Evolutionary conservation across 805 yeast genomes (phyloP), one percentile per base, ranked within the genome.

Genomic region (Candida silvicultrix): DNA sequence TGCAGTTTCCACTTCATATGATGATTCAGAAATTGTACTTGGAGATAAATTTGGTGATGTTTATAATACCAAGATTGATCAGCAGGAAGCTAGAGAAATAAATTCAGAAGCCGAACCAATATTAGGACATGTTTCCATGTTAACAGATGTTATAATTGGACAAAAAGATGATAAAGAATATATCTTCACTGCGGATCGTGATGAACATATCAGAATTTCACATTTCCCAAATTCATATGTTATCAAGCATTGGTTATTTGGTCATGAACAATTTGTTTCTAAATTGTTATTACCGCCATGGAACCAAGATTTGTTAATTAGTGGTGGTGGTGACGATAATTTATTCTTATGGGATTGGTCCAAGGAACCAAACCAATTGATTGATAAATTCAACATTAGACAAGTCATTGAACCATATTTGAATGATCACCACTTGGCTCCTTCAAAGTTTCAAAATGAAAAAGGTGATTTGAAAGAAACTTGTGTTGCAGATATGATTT

Each of bases 21-120:
- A 83, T 31, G 65, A 66, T 32, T 78, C 77, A 46, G 79, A 76
- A 48, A 64, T 90, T 8, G 63, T 89, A 3, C 75, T 90, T 21
- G 97, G 95, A 19, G 99, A 94, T 64, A 94, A 94, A 68, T 94
- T 92, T 61, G 99, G 99, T 41, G 99, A 94, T 65, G 97, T 89
- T 6, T 94, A 87, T 62, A 63, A 74, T 1, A 69, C 88, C 35
- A 67, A 74, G 2, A 65, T 80, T 25, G 67, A 67, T 20, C 59
- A 62, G 14, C 55, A 63, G 4, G 65, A 57, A 1, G 56, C 74
- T 1, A 62, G 67, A 2, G 65, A 62, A 42, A 55, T 57, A n/a
- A 55, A 56, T 28, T 72, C 73, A 4, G 77, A 75, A 40, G 62
- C 78, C 39, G 75, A 70, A 35, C 97, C 97, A 2, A 73, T 92